phyloP scores from a whole-genome alignment of 345 rosid genomes.

The Salix koriyanagi region DNA sequence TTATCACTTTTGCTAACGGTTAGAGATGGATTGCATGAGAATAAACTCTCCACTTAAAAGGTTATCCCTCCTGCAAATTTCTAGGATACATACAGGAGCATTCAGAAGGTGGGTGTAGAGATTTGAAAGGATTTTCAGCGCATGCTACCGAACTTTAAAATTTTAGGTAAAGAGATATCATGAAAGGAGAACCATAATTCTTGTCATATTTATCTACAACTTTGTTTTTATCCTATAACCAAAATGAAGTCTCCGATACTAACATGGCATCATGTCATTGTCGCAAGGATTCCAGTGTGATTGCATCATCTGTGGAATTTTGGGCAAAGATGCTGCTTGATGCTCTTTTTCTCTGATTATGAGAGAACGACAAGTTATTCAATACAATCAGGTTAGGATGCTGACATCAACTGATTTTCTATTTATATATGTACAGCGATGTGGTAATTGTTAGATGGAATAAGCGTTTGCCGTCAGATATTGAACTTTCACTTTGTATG shows the following conservation, averaged over 20 bases:
- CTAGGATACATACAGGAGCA: not conserved
- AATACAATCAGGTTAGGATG: not conserved
- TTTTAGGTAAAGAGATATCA: not conserved
- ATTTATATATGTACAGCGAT: not conserved
- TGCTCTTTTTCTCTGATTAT: not conserved
- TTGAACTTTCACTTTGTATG: not conserved
- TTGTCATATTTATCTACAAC: not conserved
- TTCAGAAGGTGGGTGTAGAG: not conserved
- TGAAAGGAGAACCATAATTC: not conserved
- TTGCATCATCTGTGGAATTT: constrained; percentile 4
- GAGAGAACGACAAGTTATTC: not conserved
- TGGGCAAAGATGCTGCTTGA: not conserved
- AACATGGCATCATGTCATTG: not conserved
- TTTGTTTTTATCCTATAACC: not conserved
- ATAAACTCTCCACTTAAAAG: not conserved
- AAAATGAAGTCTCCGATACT: not conserved
- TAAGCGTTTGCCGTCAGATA: not conserved
- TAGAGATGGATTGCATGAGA: not conserved
- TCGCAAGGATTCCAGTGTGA: not conserved
- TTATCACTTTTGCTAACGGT: not conserved
- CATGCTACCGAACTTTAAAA: not conserved
- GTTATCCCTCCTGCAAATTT: not conserved
- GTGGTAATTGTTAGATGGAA: not conserved
- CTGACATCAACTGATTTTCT: not conserved
- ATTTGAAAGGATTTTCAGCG: not conserved